Conservation (phyloP, 768 basidiomycete genomes). For the Hortiboletus flavorubellus region DNA sequence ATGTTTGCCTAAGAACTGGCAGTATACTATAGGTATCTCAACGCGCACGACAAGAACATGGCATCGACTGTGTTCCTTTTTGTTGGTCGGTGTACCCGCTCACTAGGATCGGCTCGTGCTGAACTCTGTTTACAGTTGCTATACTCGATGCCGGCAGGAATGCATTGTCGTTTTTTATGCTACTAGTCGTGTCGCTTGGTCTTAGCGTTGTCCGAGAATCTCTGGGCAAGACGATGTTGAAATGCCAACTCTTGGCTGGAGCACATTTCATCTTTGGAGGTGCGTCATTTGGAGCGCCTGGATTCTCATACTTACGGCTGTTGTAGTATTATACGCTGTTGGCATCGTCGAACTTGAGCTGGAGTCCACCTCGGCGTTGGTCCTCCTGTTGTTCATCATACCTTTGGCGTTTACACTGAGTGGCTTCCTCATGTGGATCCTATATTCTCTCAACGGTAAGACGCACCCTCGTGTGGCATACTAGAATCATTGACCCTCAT, state of each 20-base stretch:
- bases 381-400: conserved; percentile 86
- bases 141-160: conserved; percentile 94
- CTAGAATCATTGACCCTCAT: conserved; percentile 3
- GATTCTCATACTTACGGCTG: conserved; percentile 6
- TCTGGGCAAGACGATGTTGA: conserved; percentile 80
- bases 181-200: conserved; percentile 89
- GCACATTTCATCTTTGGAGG: conserved; percentile 94
- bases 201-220: conserved; percentile 89
- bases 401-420: conserved; percentile 96
- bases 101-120: background rate
- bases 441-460: conserved; percentile 83
- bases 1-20: conserved; percentile 8
- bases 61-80: conserved; percentile 89
- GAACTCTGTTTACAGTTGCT: conserved; percentile 55
- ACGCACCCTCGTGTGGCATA: background rate
- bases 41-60: conserved; percentile 73
- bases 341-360: conserved; percentile 93
- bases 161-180: conserved; percentile 91
- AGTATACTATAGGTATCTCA: conserved; percentile 95
- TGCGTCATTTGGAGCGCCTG: conserved; percentile 36
- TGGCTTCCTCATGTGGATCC: conserved; percentile 93
- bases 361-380: conserved; percentile 82
- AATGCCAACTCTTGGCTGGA: conserved; percentile 74
- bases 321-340: conserved; percentile 81
- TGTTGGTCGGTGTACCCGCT: conserved; percentile 56